Evolutionary conservation across 192 early-diverging fungal genomes (phyloP).

Genomic region (Coemansia nantahalensis): DNA sequence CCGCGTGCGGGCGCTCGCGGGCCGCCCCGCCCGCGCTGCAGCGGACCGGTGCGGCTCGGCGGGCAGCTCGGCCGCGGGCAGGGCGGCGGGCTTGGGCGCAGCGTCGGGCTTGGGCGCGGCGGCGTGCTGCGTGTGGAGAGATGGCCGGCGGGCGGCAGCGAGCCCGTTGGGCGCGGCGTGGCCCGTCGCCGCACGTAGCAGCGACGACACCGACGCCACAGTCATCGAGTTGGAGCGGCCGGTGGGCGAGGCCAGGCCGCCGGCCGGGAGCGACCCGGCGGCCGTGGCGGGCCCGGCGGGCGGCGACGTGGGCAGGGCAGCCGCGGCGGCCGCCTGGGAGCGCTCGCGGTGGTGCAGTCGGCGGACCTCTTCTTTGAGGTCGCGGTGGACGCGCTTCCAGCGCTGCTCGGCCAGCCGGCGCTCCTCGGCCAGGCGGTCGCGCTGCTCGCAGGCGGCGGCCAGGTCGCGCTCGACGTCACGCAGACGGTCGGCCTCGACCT

Average conservation of each 20-base stretch:
- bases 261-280: background rate
- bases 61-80: too few relatives aligned
- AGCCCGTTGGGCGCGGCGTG: constrained; percentile 13
- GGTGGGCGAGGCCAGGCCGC: constrained; percentile 2
- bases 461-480: constrained; percentile 41
- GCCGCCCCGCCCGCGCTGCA: too few relatives aligned
- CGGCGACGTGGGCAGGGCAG: constrained; percentile 4
- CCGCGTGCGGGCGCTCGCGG: constrained; percentile 14
- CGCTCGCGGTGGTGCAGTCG: constrained; percentile 46
- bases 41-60: too few relatives aligned
- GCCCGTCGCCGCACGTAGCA: constrained; percentile 46
- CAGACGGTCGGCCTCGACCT: constrained; percentile 43
- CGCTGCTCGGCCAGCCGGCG: constrained; percentile 44
- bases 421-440: constrained; percentile 34
- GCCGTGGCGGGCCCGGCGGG: background rate
- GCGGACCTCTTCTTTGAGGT: constrained; percentile 52
- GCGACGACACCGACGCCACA: constrained; percentile 44
- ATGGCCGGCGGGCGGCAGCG: constrained; percentile 3
- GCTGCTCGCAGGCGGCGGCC: constrained; percentile 13
- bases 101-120: too few relatives aligned
- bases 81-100: too few relatives aligned
- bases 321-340: background rate
- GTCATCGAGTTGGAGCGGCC: constrained; percentile 48
- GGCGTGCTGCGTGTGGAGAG: background rate
- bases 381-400: constrained; percentile 51